Evolutionary conservation across 1,284 basidiomycete genomes (phyloP), one percentile per base, ranked within the genome.

Genomic region (Ustilago xerochloae): DNA sequence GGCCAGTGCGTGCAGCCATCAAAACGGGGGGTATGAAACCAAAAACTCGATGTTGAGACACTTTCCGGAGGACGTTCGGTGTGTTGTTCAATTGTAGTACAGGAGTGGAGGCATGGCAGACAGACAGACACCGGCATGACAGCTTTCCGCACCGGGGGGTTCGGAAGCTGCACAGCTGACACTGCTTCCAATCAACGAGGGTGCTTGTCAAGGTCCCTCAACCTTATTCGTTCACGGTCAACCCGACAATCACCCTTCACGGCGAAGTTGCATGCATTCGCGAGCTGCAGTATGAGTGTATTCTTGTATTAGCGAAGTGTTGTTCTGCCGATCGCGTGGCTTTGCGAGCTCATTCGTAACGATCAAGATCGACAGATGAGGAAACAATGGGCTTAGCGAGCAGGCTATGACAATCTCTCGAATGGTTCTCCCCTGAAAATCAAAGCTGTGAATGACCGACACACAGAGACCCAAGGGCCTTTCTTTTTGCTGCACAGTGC

Each of bases 161-260:
- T 43, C 26, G 41, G n/a, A n/a, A n/a, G n/a, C n/a, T n/a, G n/a
- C n/a, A n/a, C n/a, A n/a, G n/a, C n/a, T n/a, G n/a, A n/a, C n/a
- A n/a, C n/a, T n/a, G n/a, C n/a, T n/a, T n/a, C n/a, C n/a, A n/a
- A n/a, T 43, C 54, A 63, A 63, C 61, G 49, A 63, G 61, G 61
- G 61, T 30, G 28, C 51, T 30, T 29, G 13, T 26, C 32, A 16
- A 10, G n/a, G 30, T 33, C 61, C 61, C 49, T 47, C 38, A 36
- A 51, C 47, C 29, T 43, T 26, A 3, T 43, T 43, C 12, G 12
- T 15, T 24, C 16, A n/a, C 16, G 41, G 22, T 43, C 41, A 41
- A 22, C 20, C 16, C 13, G 38, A n/a, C n/a, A n/a, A n/a, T 20
- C 9, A n/a, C 1, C n/a, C 6, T 41, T 10, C n/a, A 20, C 2